phyloP scores from a whole-genome alignment of 495 filamentous ascomycete species.

The Daldinia caldariorum region DNA sequence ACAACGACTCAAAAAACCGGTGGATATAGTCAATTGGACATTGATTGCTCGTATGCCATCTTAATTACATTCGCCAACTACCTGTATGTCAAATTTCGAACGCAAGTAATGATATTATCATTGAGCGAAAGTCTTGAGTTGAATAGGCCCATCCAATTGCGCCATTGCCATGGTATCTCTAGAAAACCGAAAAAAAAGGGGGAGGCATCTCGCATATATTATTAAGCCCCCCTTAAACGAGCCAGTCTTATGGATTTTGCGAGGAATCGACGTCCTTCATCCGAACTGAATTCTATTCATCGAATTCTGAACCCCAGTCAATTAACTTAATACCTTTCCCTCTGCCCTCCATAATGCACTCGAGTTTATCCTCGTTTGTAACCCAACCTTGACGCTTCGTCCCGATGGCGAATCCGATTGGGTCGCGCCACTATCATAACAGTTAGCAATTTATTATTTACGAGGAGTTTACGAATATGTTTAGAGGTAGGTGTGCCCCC shows the following conservation, averaged over 20 bases:
- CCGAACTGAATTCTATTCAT: background rate
- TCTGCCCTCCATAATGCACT: constrained; percentile 57
- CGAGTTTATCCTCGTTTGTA: constrained; percentile 62
- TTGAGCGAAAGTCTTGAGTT: background rate
- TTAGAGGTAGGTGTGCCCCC: background rate
- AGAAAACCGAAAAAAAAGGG: background rate
- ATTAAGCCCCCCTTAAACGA: background rate
- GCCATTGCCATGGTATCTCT: background rate
- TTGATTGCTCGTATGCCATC: too few species aligned
- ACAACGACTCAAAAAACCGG: too few species aligned
- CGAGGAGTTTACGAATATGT: background rate
- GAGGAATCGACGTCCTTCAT: background rate
- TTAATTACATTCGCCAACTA: too few species aligned
- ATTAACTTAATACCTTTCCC: constrained; percentile 46
- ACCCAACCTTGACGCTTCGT: constrained; percentile 60
- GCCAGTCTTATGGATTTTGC: background rate
- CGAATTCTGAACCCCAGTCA: constrained; percentile 55
- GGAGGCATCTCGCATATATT: background rate
- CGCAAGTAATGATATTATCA: background rate
- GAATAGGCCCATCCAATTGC: background rate
- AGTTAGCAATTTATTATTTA: background rate
- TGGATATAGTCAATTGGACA: too few species aligned
- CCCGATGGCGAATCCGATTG: constrained; percentile 54
- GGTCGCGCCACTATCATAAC: constrained; percentile 51
- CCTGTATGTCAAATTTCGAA: background rate